Evolutionary conservation across 2,329 filamentous ascomycete genomes (phyloP), one percentile per base, ranked within the genome.

Genomic region (Xylaria sp.): DNA sequence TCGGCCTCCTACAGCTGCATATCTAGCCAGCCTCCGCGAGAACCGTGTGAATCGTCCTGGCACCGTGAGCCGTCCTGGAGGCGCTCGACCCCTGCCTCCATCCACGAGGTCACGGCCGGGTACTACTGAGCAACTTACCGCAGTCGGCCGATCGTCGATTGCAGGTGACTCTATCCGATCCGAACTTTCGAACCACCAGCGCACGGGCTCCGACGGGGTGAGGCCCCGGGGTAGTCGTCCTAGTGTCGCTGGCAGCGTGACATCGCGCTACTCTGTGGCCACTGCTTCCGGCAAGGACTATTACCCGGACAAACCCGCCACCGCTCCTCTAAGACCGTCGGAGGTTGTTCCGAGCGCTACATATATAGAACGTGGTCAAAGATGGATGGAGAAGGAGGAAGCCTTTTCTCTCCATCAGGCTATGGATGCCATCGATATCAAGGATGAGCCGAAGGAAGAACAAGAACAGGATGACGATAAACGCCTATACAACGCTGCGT

Each of bases 311-410:
- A 79, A 79, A 23, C 75, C 83, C 3, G 76, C 77, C 3, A 71
- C 39, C 9, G 62, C 80, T 36, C 85, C 86, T 15, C 76, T 89
- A 66, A 89, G 84, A 71, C 86, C 89, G 1, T 87, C 86, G 2
- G 85, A 89, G 60, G 85, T 91, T 58, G 89, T 91, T 18, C 88
- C 89, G 7, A 92, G 86, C 68, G 84, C 89, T 52, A 89, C 87
- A 8, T 94, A 94, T 78, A 90, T 92, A 65, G 92, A 94, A 79
- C 87, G 89, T 66, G 91, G 91, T 20, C 88, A 90, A 76, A 84
- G 92, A 74, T 93, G 91, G 90, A 92, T 93, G 88, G 92, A 94
- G 79, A 92, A 92, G 78, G 91, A 94, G 76, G 92, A 94, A 79
- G 90, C 89, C 3, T 86, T 86, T 43, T 91, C 91, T 23, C 80